Base-by-base conservation (phyloP, 805 yeast species). In the Starmera caribaea region DNA sequence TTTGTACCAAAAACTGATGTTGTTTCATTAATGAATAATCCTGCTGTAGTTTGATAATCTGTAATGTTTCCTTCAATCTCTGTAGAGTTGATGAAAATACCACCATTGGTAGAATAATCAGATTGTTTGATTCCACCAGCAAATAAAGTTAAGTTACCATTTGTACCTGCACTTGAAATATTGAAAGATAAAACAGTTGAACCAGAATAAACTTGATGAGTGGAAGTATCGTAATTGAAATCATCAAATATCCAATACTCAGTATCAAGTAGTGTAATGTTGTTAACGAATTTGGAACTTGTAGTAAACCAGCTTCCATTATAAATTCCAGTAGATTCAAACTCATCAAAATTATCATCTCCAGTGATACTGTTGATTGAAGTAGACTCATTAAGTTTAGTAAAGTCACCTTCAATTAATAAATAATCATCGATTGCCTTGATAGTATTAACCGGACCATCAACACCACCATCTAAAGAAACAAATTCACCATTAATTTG, bases 1-100 rank as follows among this genome's bases (percentile, higher is more conserved):
- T 50, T 54, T 50, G 90, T 92, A 8, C 84, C 88, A 37, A 82
- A 58, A 0, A 73, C 71, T 32, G 78, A 61, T 10, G 69, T 44
- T 0, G 78, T 54, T 11, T 62, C 62, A 53, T 83, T 80, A 36
- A 68, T 48, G 44, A 56, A 68, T 2, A 57, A 46, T 12, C 73
- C 77, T 38, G 54, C 45, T 21, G 26, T 21, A 21, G 26, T 37
- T 55, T 46, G 17, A 68, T 43, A 2, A 48, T 29, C 35, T 2
- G 53, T 51, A 16, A 52, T 38, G 33, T 47, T 60, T 8, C 54
- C 49, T 8, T 33, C 37, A 14, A 41, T 35, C 8, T 45, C 36
- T 29, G 42, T 39, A 1, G 28, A 8, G 13, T 42, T 40, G 3
- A 46, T 15, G 13, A 56, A 34, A 7, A 38, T 27, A 4, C 50